These are phyloP conservation scores for Mastigamoeba balamuthi DNA, from an alignment of 78 protist genomes.

Conservation along the genomic window DNA sequence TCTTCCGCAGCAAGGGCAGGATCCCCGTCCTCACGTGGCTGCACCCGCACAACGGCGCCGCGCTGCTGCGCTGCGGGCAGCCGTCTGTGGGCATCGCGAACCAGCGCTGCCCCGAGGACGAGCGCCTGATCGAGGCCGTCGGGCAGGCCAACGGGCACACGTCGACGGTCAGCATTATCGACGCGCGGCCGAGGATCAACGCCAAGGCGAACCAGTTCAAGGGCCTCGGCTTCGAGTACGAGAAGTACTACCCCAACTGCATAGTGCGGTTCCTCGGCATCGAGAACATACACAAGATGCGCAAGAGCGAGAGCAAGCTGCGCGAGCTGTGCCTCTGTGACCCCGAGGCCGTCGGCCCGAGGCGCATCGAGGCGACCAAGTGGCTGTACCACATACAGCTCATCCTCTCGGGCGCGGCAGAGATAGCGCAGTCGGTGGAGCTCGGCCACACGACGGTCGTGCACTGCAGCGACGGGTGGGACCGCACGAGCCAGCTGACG, in stretches of 20 bases:
- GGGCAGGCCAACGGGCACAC: conserved; percentile 13
- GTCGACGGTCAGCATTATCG: conserved; percentile 34
- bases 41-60: conserved; percentile 13
- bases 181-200: conserved; percentile 65
- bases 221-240: conserved; percentile 56
- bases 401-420: conserved; percentile 13
- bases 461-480: conserved; percentile 96
- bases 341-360: not conserved
- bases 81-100: conserved; percentile 39
- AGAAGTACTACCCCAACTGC: conserved; percentile 39
- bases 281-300: conserved; percentile 77
- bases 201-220: conserved; percentile 64
- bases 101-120: conserved; percentile 36
- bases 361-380: not conserved
- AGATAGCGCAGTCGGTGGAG: conserved; percentile 24
- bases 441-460: conserved; percentile 33
- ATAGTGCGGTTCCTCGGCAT: conserved; percentile 49
- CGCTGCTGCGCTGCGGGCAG: conserved; percentile 36
- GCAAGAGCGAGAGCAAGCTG: conserved; percentile 35
- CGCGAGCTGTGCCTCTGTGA: conserved; percentile 6
- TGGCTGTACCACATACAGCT: not conserved
- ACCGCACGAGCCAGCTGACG: conserved; percentile 75
- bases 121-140: conserved; percentile 14
- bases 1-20: conserved; percentile 63
- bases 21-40: conserved; percentile 62